phyloP scores from a whole-genome alignment of 305 asterid species.

The Stenogyne calaminthoides region DNA sequence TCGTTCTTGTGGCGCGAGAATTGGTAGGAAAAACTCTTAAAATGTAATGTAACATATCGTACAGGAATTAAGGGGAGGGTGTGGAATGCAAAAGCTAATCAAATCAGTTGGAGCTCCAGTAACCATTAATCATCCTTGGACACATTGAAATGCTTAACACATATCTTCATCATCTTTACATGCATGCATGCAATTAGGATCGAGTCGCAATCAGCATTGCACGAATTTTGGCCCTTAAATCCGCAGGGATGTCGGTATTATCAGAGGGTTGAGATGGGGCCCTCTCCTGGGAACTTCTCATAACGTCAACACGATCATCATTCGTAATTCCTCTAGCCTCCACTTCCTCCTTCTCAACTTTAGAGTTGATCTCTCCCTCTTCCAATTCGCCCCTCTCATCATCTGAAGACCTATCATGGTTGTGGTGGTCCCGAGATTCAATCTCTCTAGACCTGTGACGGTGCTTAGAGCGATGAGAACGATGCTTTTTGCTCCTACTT shows the following conservation, averaged over 20 bases:
- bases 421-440: constrained; percentile 32
- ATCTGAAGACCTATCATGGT: constrained; percentile 44
- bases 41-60: too few species aligned
- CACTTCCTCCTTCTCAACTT: constrained; percentile 38
- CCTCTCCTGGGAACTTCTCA: constrained; percentile 32
- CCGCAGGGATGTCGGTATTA: constrained; percentile 65
- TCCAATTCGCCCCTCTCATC: constrained; percentile 57
- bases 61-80: too few species aligned
- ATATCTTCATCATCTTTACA: neutral
- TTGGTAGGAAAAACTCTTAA: too few species aligned
- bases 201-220: constrained; percentile 71
- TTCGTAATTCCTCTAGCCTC: constrained; percentile 38
- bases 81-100: neutral
- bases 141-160: neutral
- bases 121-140: neutral
- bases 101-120: neutral
- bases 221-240: constrained; percentile 87
- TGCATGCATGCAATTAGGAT: neutral
- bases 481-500: constrained; percentile 47
- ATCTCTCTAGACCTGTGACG: constrained; percentile 39
- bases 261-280: constrained; percentile 57
- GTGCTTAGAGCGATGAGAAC: constrained; percentile 37
- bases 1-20: too few species aligned
- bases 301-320: constrained; percentile 31
- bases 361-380: constrained; percentile 82